phyloP scores from a whole-genome alignment of 2,329 filamentous ascomycete species.

The Aspergillus neoniger region DNA sequence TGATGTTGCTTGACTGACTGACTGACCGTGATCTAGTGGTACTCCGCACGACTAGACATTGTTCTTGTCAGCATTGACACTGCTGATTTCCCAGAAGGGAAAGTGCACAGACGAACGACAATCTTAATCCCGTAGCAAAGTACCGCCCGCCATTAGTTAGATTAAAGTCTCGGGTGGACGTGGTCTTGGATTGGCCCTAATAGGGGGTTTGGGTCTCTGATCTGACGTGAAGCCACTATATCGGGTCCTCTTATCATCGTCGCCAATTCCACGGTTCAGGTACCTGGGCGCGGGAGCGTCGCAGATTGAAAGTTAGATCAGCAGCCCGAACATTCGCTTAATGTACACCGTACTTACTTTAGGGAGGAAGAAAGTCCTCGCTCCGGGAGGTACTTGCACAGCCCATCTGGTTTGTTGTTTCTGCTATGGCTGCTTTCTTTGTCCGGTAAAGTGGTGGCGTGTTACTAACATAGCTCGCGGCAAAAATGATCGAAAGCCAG shows the following conservation, averaged over 20 bases:
- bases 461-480: neutral
- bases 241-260: conserved; percentile 3
- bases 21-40: neutral
- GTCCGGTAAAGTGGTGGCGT: neutral
- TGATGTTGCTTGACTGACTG: neutral
- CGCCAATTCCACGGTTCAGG: conserved; percentile 5
- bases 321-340: neutral
- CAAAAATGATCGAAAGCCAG: neutral
- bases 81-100: neutral
- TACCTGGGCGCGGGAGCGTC: neutral
- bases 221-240: conserved; percentile 5
- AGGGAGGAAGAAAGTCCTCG: neutral
- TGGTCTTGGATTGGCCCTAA: neutral
- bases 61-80: neutral
- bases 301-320: neutral
- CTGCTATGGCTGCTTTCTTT: conserved; percentile 1
- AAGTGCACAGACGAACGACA: conserved; percentile 4
- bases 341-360: neutral
- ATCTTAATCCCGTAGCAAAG: neutral
- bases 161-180: conserved; percentile 1
- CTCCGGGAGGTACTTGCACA: neutral
- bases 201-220: neutral
- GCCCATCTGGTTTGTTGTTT: neutral
- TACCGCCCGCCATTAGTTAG: neutral
- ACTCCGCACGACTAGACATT: neutral